These are phyloP conservation scores for Blastobotrys indianensis DNA, from an alignment of 1,139 yeast genomes.

Conservation along the genomic window DNA sequence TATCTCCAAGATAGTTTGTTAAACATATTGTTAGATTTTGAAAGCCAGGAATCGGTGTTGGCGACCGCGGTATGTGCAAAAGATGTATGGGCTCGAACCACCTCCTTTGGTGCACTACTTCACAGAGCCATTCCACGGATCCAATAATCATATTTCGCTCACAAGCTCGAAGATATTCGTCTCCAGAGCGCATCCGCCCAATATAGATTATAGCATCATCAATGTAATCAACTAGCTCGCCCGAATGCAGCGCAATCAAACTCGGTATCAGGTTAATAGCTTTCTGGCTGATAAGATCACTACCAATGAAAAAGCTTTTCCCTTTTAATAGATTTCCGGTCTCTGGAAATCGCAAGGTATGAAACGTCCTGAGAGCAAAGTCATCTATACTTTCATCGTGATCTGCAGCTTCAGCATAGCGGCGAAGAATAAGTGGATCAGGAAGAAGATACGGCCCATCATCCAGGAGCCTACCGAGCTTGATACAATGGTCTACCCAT, in stretches of 20 bases:
- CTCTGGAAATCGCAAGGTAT: not conserved
- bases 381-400: not conserved
- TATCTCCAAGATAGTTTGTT: slow-evolving; percentile 81
- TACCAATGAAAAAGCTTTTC: slow-evolving; percentile 30
- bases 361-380: not conserved
- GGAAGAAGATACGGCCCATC: slow-evolving; percentile 49
- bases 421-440: slow-evolving; percentile 14
- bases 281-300: slow-evolving; percentile 31
- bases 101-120: slow-evolving; percentile 40
- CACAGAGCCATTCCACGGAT: slow-evolving; percentile 53
- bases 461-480: slow-evolving; percentile 44
- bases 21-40: slow-evolving; percentile 52
- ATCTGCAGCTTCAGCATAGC: not conserved
- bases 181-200: slow-evolving; percentile 59
- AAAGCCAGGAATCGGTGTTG: slow-evolving; percentile 47
- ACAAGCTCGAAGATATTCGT: slow-evolving; percentile 42
- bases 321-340: slow-evolving; percentile 23
- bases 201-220: slow-evolving; percentile 51
- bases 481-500: slow-evolving; percentile 66
- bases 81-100: slow-evolving; percentile 57
- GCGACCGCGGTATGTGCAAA: slow-evolving; percentile 68
- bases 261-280: slow-evolving; percentile 26
- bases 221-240: slow-evolving; percentile 34
- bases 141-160: slow-evolving; percentile 44
- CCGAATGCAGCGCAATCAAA: slow-evolving; percentile 39